Evolutionary conservation across 345 rosid genomes (phyloP).

Genomic region (Citrus maxima): DNA sequence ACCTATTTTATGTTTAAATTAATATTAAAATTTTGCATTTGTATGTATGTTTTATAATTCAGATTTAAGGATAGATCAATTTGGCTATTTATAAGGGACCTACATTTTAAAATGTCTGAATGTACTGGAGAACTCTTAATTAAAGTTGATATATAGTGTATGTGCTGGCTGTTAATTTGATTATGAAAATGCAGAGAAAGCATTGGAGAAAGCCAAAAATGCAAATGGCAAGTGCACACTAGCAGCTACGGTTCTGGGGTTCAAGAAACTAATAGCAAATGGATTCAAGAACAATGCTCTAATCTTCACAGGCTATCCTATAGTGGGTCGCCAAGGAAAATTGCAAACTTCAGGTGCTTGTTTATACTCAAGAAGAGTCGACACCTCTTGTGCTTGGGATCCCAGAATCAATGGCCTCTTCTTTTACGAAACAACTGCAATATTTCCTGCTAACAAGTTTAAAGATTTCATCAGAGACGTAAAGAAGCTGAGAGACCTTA

Average conservation of each 20-base stretch:
- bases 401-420: conserved; percentile 69
- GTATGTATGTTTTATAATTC: no score
- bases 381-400: conserved; percentile 69
- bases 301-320: conserved; percentile 77
- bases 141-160: neutral
- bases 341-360: conserved; percentile 87
- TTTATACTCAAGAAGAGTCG: conserved; percentile 49
- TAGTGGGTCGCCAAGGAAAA: conserved; percentile 74
- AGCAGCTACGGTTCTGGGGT: conserved; percentile 48
- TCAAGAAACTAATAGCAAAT: conserved; percentile 58
- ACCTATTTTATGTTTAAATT: no score
- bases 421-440: conserved; percentile 76
- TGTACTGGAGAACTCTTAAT: no score
- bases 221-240: conserved; percentile 53
- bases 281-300: conserved; percentile 67
- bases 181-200: conserved; percentile 49
- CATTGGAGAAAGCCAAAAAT: conserved; percentile 41
- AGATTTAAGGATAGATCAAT: no score
- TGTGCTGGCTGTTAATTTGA: neutral
- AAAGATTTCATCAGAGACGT: conserved; percentile 55
- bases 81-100: no score
- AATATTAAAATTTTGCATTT: no score
- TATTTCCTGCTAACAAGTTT: conserved; percentile 47
- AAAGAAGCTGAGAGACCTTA: conserved; percentile 57
- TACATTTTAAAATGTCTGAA: no score